Percentiles rank a stretch among this genome's conserved stretches.
These are phyloP conservation scores for Madurella fahalii DNA, from an alignment of 2,329 filamentous ascomycete species.

Conservation along the genomic window DNA sequence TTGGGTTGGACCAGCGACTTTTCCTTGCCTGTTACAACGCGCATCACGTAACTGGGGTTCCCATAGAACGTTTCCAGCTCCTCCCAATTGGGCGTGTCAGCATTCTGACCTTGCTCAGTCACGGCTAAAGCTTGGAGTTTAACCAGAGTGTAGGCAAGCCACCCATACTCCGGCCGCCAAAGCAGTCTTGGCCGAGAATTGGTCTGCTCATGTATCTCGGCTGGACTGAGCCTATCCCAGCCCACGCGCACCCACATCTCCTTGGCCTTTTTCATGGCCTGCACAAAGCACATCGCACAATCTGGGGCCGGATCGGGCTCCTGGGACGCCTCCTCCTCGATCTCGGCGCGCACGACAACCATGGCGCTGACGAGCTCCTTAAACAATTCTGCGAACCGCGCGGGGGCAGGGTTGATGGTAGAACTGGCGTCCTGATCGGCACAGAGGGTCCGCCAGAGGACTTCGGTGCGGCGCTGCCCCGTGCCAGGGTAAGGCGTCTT, in stretches of 20 bases:
- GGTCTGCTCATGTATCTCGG: slow-evolving; percentile 7
- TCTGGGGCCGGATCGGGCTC: slow-evolving; percentile 3
- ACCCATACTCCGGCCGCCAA: slow-evolving; percentile 7
- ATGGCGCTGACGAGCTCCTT: slow-evolving; percentile 15
- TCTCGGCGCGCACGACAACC: slow-evolving; percentile 14
- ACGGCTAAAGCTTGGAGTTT: slow-evolving; percentile 12
- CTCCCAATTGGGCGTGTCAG: slow-evolving; percentile 11
- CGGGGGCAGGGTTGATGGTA: neutral
- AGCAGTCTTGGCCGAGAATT: slow-evolving; percentile 2
- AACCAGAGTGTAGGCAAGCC: slow-evolving; percentile 12
- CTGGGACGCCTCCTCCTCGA: slow-evolving; percentile 3
- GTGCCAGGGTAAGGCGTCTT: slow-evolving; percentile 8
- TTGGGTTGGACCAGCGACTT: slow-evolving; percentile 6
- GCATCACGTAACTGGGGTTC: slow-evolving; percentile 13
- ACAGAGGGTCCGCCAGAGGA: slow-evolving; percentile 17
- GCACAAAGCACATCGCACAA: slow-evolving; percentile 7
- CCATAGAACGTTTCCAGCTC: slow-evolving; percentile 9
- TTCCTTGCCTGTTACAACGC: slow-evolving; percentile 1
- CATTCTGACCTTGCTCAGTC: slow-evolving; percentile 1
- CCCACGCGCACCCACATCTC: slow-evolving; percentile 7
- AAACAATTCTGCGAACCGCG: slow-evolving; percentile 6
- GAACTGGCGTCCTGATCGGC: slow-evolving; percentile 9
- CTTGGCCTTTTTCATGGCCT: slow-evolving; percentile 8
- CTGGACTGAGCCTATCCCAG: neutral
- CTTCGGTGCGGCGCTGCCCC: slow-evolving; percentile 9